These are phyloP conservation scores for Dendryphion nanum DNA, from an alignment of 2,329 filamentous ascomycete genomes.

Conservation along the genomic window DNA sequence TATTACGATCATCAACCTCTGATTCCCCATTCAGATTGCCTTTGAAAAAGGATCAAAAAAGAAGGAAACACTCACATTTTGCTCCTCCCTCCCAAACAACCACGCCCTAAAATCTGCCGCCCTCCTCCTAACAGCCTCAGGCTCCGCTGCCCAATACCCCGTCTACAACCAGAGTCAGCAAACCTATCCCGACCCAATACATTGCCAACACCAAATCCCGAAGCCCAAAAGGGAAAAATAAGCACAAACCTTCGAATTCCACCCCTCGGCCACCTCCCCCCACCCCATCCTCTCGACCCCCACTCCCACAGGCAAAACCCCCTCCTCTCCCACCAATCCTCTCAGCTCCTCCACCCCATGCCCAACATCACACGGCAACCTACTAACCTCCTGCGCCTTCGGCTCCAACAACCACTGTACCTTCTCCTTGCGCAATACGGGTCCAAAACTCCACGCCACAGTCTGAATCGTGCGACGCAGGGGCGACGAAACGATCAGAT, in stretches of 20 bases:
- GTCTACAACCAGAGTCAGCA: no score
- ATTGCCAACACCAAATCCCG: no score
- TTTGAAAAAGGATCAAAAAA: no score
- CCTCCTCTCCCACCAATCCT: no score
- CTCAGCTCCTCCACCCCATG: conserved; percentile 55
- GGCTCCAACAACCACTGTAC: conserved; percentile 63
- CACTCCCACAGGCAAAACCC: no score
- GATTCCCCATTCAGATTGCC: conserved; percentile 1
- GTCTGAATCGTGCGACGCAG: conserved; percentile 80
- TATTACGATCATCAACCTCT: conserved; percentile 35
- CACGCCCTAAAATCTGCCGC: conserved; percentile 29
- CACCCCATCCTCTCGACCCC: no score
- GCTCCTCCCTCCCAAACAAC: conserved; percentile 26
- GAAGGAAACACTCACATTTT: conserved; percentile 23
- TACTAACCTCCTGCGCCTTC: conserved; percentile 74
- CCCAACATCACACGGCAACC: conserved; percentile 74
- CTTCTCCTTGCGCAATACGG: conserved; percentile 35
- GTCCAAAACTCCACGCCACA: conserved; percentile 67
- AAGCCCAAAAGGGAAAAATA: no score
- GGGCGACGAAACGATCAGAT: conserved; percentile 74
- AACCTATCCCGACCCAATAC: no score
- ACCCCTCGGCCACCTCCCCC: no score
- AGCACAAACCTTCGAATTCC: no score
- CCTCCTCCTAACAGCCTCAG: conserved; percentile 24
- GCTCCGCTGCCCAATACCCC: no score